Percentiles rank a stretch among this genome's conserved stretches.
Evolutionary conservation across 768 basidiomycete species (phyloP).

Genomic region (Sporobolomyces phaffii): DNA sequence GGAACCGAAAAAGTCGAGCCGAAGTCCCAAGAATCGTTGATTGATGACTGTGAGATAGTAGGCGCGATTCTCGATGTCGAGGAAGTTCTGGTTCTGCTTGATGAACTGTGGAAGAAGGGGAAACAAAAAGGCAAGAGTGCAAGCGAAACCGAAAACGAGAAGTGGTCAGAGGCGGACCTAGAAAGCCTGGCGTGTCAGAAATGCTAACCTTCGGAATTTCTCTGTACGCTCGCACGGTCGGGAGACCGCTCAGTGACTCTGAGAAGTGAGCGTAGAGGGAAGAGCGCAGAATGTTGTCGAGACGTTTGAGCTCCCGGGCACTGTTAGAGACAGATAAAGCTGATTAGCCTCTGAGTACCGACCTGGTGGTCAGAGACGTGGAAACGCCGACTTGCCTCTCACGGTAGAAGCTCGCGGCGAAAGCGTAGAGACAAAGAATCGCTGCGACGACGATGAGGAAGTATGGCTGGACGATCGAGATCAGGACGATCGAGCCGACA

Average conservation of each 20-base stretch:
- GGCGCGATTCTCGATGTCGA: conserved; percentile 81
- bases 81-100: conserved; percentile 63
- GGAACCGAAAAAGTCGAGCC: conserved; percentile 79
- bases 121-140: not conserved
- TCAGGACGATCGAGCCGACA: conserved; percentile 34
- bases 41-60: conserved; percentile 72
- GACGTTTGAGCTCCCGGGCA: conserved; percentile 76
- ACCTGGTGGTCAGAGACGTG: not conserved
- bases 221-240: conserved; percentile 78
- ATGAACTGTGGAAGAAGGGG: conserved; percentile 54
- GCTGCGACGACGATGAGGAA: conserved; percentile 27
- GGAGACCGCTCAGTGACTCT: conserved; percentile 61
- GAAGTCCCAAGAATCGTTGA: conserved; percentile 71
- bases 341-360: not conserved
- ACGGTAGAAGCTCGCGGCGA: conserved; percentile 74
- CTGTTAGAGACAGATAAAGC: not conserved
- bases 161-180: too few relatives aligned
- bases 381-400: conserved; percentile 50
- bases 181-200: too few relatives aligned
- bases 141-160: not conserved
- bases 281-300: conserved; percentile 78
- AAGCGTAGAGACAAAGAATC: conserved; percentile 54
- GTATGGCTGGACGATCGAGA: conserved; percentile 31
- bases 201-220: conserved; percentile 52
- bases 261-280: conserved; percentile 87